Evolutionary conservation across 148 eudicot species (phyloP).

Genomic region (Camellia sinensis): DNA sequence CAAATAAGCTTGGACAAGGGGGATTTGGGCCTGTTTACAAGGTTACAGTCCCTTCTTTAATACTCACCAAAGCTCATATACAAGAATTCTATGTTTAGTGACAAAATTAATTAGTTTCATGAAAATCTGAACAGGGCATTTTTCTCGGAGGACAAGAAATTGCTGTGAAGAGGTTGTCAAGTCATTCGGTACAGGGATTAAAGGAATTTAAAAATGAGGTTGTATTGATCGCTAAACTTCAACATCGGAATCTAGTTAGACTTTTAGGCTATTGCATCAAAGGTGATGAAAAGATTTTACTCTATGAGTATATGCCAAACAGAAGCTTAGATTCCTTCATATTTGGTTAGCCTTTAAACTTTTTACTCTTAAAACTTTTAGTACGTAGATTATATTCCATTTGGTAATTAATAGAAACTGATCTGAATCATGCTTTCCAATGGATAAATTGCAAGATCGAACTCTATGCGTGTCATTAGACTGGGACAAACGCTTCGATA

Average conservation of each 20-base stretch:
- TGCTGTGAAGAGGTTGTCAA: slow-evolving; percentile 22
- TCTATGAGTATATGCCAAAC: slow-evolving; percentile 24
- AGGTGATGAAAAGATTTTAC: slow-evolving; percentile 19
- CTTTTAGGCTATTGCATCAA: slow-evolving; percentile 15
- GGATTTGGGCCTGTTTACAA: slow-evolving; percentile 23
- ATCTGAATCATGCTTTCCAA: background rate
- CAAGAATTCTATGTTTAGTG: too few relatives aligned
- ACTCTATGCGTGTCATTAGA: background rate
- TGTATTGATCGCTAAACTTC: slow-evolving; percentile 17
- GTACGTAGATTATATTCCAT: too few relatives aligned
- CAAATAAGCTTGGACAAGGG: slow-evolving; percentile 17
- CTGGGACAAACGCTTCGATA: slow-evolving; percentile 35
- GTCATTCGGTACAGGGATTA: slow-evolving; percentile 16
- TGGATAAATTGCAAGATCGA: slow-evolving; percentile 1
- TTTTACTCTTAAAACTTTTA: too few relatives aligned
- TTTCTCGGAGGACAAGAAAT: slow-evolving; percentile 10
- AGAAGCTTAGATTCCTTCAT: slow-evolving; percentile 22
- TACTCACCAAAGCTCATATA: too few relatives aligned
- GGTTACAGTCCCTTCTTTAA: background rate
- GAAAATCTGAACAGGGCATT: slow-evolving; percentile 11
- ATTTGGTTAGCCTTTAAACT: slow-evolving; percentile 17
- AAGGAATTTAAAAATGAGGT: slow-evolving; percentile 22
- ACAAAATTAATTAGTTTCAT: too few relatives aligned
- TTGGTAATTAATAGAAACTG: too few relatives aligned
- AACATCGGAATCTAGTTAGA: background rate